Percentiles rank a stretch among this genome's conserved stretches.
Evolutionary conservation across 305 asterid genomes (phyloP).

Genomic region (Andrographis paniculata): DNA sequence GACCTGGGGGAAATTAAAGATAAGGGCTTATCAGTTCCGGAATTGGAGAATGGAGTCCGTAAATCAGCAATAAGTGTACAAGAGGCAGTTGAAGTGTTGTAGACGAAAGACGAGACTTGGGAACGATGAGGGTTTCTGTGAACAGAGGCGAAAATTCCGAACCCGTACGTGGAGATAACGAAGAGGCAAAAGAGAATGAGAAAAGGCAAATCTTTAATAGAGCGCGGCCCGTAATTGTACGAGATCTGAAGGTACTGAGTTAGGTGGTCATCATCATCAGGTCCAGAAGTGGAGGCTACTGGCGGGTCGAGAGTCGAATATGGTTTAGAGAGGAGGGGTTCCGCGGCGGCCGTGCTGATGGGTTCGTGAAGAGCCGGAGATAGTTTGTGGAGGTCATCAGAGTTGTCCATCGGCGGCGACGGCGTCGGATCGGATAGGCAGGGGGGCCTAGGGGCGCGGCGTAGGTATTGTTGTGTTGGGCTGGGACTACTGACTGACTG

Average conservation of each 20-base stretch:
- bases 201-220: conserved; percentile 54
- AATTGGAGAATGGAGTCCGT: conserved; percentile 14
- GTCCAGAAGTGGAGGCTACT: conserved; percentile 37
- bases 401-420: conserved; percentile 45
- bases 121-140: conserved; percentile 52
- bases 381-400: conserved; percentile 53
- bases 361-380: conserved; percentile 35
- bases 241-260: conserved; percentile 82
- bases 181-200: conserved; percentile 52
- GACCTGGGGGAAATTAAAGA: conserved; percentile 3
- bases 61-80: conserved; percentile 34
- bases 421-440: neutral
- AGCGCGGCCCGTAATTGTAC: conserved; percentile 61
- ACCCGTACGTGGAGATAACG: conserved; percentile 54
- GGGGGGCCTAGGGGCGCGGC: neutral
- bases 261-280: conserved; percentile 53
- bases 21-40: conserved; percentile 4
- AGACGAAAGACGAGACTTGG: conserved; percentile 37
- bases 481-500: too few relatives aligned
- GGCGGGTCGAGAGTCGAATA: conserved; percentile 30
- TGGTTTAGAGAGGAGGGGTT: conserved; percentile 54
- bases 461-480: neutral
- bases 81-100: conserved; percentile 44
- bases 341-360: conserved; percentile 24
- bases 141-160: conserved; percentile 75